A percentile compares a stretch with the other conserved stretches of the same genome.
phyloP scores from a whole-genome alignment of 306 rosid species.

The Crotalaria pallida region DNA sequence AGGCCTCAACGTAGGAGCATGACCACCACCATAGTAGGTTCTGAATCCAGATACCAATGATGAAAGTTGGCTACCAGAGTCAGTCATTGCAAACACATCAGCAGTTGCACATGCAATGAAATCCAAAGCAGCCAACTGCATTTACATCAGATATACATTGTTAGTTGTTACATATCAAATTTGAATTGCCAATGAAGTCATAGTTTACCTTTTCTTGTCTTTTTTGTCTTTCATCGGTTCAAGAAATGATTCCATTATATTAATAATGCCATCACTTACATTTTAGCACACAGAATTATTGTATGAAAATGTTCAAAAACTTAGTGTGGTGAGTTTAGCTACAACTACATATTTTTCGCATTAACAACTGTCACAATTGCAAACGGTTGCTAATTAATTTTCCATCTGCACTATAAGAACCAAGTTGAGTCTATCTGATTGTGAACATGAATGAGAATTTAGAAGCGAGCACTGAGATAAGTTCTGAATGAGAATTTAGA shows the following conservation, averaged over 20 bases:
- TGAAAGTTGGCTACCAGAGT: slow-evolving; percentile 96
- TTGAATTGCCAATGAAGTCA: background rate
- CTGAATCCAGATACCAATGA: slow-evolving; percentile 90
- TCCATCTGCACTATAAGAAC: background rate
- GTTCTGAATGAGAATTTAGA: background rate
- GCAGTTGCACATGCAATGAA: slow-evolving; percentile 88
- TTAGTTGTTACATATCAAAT: background rate
- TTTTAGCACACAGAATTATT: background rate
- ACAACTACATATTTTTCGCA: background rate
- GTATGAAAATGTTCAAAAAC: background rate
- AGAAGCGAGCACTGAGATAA: background rate
- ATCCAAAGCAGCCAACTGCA: slow-evolving; percentile 94
- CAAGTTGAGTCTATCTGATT: background rate
- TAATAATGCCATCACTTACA: background rate
- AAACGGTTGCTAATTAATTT: background rate
- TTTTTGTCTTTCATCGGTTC: background rate
- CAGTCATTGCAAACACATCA: slow-evolving; percentile 94
- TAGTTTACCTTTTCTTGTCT: background rate
- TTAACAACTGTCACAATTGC: background rate
- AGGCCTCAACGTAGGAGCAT: slow-evolving; percentile 75
- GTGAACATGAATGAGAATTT: background rate
- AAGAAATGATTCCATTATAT: background rate
- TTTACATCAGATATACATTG: slow-evolving; percentile 7
- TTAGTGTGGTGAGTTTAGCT: background rate
- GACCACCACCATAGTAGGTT: slow-evolving; percentile 65